Percentiles rank a stretch among this genome's conserved stretches.
phyloP scores from a whole-genome alignment of 345 rosid species.

The Heritiera littoralis region DNA sequence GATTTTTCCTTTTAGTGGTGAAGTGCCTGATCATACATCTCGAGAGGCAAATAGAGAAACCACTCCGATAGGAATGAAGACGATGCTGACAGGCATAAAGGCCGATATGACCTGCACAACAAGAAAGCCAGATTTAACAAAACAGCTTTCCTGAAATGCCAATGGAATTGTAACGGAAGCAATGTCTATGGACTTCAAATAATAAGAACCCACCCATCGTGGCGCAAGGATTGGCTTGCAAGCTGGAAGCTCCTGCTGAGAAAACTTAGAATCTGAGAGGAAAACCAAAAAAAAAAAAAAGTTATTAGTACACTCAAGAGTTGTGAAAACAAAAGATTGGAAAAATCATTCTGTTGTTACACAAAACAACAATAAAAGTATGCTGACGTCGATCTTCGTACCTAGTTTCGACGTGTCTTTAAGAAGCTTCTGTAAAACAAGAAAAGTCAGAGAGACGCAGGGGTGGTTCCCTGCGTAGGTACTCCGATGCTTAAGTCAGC shows the following conservation, averaged over 20 bases:
- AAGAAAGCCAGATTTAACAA: neutral
- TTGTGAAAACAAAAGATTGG: neutral
- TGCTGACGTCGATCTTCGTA: too few relatives aligned
- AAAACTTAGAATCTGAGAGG: constrained; percentile 81
- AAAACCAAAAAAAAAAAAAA: neutral
- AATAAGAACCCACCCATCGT: constrained; percentile 63
- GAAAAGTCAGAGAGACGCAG: too few relatives aligned
- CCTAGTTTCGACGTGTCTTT: too few relatives aligned
- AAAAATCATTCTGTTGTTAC: too few relatives aligned
- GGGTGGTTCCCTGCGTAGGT: too few relatives aligned
- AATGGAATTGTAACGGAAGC: neutral
- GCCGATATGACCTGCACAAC: constrained; percentile 76
- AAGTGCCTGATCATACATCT: constrained; percentile 52
- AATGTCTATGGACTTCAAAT: neutral
- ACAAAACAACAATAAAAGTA: too few relatives aligned
- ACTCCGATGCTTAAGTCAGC: too few relatives aligned
- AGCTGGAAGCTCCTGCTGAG: constrained; percentile 98
- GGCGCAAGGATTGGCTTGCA: constrained; percentile 99
- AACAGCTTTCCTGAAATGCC: neutral
- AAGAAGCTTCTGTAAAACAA: too few relatives aligned
- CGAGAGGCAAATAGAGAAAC: constrained; percentile 86
- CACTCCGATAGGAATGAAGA: constrained; percentile 95
- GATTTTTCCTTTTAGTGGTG: neutral
- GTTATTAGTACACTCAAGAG: neutral
- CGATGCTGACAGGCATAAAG: constrained; percentile 82